These are phyloP conservation scores for Cadophora sp. DNA, from an alignment of 2,329 filamentous ascomycete genomes.

Conservation along the genomic window DNA sequence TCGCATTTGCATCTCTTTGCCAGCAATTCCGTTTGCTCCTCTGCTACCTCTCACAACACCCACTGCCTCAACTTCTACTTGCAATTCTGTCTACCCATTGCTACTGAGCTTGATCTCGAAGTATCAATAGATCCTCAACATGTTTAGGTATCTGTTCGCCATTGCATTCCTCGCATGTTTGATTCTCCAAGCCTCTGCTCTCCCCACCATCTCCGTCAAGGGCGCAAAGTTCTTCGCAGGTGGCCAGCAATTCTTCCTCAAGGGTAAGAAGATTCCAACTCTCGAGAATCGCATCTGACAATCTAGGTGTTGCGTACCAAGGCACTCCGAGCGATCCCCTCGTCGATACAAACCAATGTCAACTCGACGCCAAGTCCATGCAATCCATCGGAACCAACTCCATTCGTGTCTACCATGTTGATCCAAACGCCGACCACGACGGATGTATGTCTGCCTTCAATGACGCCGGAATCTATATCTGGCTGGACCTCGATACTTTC, in stretches of 20 bases:
- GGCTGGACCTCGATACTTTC: slow-evolving; percentile 83
- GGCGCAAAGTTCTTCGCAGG: slow-evolving; percentile 42
- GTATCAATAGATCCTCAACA: slow-evolving; percentile 19
- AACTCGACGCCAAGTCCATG: slow-evolving; percentile 78
- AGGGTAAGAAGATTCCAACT: slow-evolving; percentile 52
- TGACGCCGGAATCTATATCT: slow-evolving; percentile 81
- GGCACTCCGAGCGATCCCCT: slow-evolving; percentile 74
- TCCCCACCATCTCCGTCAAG: slow-evolving; percentile 41
- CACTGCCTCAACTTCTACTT: neutral
- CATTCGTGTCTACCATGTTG: slow-evolving; percentile 88
- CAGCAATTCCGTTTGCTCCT: neutral
- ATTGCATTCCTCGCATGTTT: slow-evolving; percentile 27
- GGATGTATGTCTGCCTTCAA: slow-evolving; percentile 82
- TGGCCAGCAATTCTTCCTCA: slow-evolving; percentile 42
- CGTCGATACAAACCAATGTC: slow-evolving; percentile 76
- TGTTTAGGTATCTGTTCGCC: slow-evolving; percentile 29
- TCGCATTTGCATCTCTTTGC: neutral
- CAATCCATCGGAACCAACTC: slow-evolving; percentile 80
- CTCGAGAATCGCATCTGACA: slow-evolving; percentile 56
- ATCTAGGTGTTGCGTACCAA: slow-evolving; percentile 77
- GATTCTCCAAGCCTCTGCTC: slow-evolving; percentile 22
- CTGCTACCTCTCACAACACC: neutral
- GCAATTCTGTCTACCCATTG: neutral
- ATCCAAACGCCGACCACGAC: slow-evolving; percentile 72
- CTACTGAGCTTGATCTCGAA: neutral